Evolutionary conservation across 1,284 basidiomycete genomes (phyloP), one percentile per base, ranked within the genome.

Genomic region (Ustilago esculenta): DNA sequence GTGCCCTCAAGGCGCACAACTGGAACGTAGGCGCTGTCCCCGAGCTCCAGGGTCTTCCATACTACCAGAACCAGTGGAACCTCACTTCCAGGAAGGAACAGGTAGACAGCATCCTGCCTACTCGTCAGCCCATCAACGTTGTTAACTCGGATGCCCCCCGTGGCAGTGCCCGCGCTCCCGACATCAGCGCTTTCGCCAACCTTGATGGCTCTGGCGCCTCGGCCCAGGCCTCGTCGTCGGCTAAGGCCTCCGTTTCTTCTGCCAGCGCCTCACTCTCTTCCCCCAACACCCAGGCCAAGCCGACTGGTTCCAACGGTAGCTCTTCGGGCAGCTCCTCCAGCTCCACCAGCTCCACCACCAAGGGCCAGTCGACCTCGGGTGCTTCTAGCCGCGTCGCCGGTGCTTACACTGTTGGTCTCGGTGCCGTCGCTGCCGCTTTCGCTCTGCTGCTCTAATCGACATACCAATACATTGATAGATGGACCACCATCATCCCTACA

Each of bases 31-130:
- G 61, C 27, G 44, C 59, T 30, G 60, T 75, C 7, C 61, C 73
- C 21, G 70, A 70, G 10, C 65, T 77, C 20, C 72, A 72, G 43
- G 71, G 64, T 10, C 36, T 73, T 32, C 71, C 73, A 14, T 75
- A 68, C 70, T 77, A 77, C 66, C 71, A 70, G 64, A 77, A 77
- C 59, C 68, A 71, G 54, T 71, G 63, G 61, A 71, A 65, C 54
- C 32, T 66, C 15, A 71, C 68, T 23, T 44, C 68, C 1, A 54
- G 32, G 33, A 58, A 60, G 42, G 55, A 72, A 18, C 15, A 25
- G 20, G 64, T 68, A 8, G 54, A 59, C 39, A 58, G 58, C 53
- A 73, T 73, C 43, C 35, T 73, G 27, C 70, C 70, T 24, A 65
- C 57, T 2, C 57, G 61, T 42, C 21, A 52, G 37, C 29, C 70